A percentile compares a stretch with the other conserved stretches of the same genome.
Evolutionary conservation across 2,329 filamentous ascomycete genomes (phyloP).

Genomic region (Diaporthe destruens): DNA sequence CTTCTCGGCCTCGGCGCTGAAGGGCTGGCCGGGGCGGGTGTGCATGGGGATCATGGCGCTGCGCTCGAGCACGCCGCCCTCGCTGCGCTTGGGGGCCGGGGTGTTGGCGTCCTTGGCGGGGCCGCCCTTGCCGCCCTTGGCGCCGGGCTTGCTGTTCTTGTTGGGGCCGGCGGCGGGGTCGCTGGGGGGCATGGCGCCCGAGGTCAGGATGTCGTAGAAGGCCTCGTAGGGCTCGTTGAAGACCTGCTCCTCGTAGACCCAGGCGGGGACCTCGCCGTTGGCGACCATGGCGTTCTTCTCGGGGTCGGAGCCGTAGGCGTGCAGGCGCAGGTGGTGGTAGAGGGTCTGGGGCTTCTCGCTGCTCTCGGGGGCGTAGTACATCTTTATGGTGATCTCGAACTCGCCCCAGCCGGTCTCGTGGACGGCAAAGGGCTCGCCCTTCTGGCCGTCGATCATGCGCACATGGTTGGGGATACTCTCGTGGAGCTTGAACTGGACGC

Average conservation of each 20-base stretch:
- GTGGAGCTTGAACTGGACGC: constrained; percentile 98
- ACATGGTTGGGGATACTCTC: constrained; percentile 95
- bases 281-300: constrained; percentile 72
- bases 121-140: constrained; percentile 67
- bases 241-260: constrained; percentile 92
- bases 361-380: constrained; percentile 90
- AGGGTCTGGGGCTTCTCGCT: constrained; percentile 96
- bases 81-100: constrained; percentile 51
- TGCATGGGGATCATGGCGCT: constrained; percentile 81
- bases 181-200: constrained; percentile 69
- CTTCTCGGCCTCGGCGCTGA: constrained; percentile 78
- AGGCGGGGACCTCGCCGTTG: constrained; percentile 76
- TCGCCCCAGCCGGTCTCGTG: constrained; percentile 97
- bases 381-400: constrained; percentile 94
- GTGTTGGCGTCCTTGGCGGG: constrained; percentile 55
- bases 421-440: constrained; percentile 80
- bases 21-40: constrained; percentile 77
- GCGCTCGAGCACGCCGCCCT: constrained; percentile 71
- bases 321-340: constrained; percentile 91
- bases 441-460: constrained; percentile 82
- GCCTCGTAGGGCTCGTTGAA: constrained; percentile 97
- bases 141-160: constrained; percentile 40
- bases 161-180: constrained; percentile 29
- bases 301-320: constrained; percentile 88
- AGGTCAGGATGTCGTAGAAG: constrained; percentile 89